Base-by-base conservation (phyloP, 1,284 basidiomycete species). In the Xerocomus cyaneibrunnescens region DNA sequence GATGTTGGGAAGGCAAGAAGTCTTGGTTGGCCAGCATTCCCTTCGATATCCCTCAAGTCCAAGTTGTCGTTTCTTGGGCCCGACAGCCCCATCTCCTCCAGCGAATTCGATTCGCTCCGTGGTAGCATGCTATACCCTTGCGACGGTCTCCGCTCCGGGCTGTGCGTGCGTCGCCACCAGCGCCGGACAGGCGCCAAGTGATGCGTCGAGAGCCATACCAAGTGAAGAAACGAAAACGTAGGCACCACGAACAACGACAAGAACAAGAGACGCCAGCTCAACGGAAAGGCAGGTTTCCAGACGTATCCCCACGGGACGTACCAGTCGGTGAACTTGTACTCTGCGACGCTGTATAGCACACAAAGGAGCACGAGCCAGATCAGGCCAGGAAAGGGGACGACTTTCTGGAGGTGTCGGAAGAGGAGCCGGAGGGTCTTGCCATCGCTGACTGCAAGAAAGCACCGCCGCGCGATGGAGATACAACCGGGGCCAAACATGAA, bases 191-290 rank as follows among this genome's bases (percentile, higher is more conserved):
- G 38, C 1, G 27, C 35, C 23, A 39, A 6, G 21, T 28, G 30
- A 9, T 31, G 10, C 16, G 7, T 22, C 0, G 34, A 37, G 45
- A 62, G 43, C 45, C 44, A 46, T 9, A 39, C 2, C 30, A 64
- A 31, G 1, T 60, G 59, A 8, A 57, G 6, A 2, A 43, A 43
- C 0, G 60, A 37, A 12, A 61, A 36, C 5, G n/a, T 13, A 12
- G 60, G 60, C 10, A 61, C 43, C 1, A 51, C 44, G 8, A 51
- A 59, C 21, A 65, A n/a, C 3, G 28, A 45, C 17, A 62, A 13
- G 39, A 63, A 42, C 1, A 61, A 0, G 1, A 61, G 7, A 28
- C 60, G 62, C 62, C 62, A 65, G 28, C 51, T 61, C 9, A 42
- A 21, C 1, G 60, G 62, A 34, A 61, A 61, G 1, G 37, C 37